Percentiles rank a stretch among this genome's conserved stretches.
These are phyloP conservation scores for Dalbergia cultrata DNA, from an alignment of 306 rosid species.

Conservation along the genomic window DNA sequence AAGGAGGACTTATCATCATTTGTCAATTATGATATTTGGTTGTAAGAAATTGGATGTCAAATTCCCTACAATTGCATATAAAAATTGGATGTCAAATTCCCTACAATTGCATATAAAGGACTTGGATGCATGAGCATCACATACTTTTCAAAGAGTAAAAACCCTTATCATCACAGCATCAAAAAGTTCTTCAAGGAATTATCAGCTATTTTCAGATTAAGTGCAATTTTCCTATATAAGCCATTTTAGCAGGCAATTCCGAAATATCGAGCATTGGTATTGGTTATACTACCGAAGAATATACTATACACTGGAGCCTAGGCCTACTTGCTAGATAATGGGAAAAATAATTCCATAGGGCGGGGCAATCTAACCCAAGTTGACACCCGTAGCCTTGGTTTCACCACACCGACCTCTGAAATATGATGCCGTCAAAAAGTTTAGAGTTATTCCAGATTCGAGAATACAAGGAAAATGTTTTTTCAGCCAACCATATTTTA, in stretches of 20 bases:
- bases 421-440: conserved; percentile 49
- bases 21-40: no score
- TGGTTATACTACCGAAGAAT: conserved; percentile 41
- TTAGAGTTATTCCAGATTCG: conserved; percentile 48
- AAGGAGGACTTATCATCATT: no score
- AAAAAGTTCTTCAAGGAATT: conserved; percentile 22
- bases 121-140: neutral
- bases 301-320: conserved; percentile 55
- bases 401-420: conserved; percentile 61
- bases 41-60: no score
- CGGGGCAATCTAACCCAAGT: conserved; percentile 66
- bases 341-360: conserved; percentile 56
- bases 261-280: conserved; percentile 29
- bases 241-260: conserved; percentile 18
- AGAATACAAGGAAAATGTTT: neutral
- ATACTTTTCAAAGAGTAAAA: conserved; percentile 29
- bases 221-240: conserved; percentile 10
- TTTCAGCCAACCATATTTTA: no score
- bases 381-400: conserved; percentile 66
- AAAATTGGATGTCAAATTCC: neutral
- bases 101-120: conserved; percentile 15
- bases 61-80: neutral
- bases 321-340: conserved; percentile 57
- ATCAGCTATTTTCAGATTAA: conserved; percentile 9
- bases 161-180: conserved; percentile 47